Evolutionary conservation across 2,329 filamentous ascomycete species (phyloP).

Genomic region (Sporothrix variecibatus): DNA sequence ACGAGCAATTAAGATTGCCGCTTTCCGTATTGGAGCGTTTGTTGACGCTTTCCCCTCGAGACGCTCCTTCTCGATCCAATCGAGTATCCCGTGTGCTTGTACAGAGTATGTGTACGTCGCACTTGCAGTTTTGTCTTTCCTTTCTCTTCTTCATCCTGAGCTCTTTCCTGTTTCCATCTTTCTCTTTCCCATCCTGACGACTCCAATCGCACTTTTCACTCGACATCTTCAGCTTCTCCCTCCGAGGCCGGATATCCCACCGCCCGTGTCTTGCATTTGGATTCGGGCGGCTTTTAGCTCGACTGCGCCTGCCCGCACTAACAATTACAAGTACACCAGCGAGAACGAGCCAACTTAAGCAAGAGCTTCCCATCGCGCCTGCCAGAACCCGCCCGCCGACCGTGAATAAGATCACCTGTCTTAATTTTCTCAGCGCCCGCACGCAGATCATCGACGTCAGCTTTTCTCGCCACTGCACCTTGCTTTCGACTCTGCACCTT

Average conservation of each 20-base stretch:
- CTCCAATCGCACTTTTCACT: neutral
- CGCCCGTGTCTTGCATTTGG: neutral
- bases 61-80: slow-evolving; percentile 1
- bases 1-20: slow-evolving; percentile 10
- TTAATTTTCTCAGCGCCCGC: slow-evolving; percentile 1
- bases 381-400: neutral
- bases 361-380: slow-evolving; percentile 1
- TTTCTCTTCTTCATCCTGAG: neutral
- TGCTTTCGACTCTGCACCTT: neutral
- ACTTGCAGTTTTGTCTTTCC: neutral
- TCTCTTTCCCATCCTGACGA: neutral
- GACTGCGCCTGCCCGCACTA: slow-evolving; percentile 14
- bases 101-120: too few species aligned
- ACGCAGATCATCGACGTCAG: slow-evolving; percentile 15
- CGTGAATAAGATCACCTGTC: slow-evolving; percentile 16
- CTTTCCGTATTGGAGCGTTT: slow-evolving; percentile 18
- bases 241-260: slow-evolving; percentile 3
- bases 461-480: slow-evolving; percentile 17
- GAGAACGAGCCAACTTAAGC: neutral
- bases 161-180: neutral
- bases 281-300: slow-evolving; percentile 1
- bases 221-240: neutral
- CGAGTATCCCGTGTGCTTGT: neutral
- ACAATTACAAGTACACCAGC: neutral
- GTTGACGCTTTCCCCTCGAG: neutral